phyloP scores from a whole-genome alignment of 306 rosid genomes.

The Prunus kanzakura region DNA sequence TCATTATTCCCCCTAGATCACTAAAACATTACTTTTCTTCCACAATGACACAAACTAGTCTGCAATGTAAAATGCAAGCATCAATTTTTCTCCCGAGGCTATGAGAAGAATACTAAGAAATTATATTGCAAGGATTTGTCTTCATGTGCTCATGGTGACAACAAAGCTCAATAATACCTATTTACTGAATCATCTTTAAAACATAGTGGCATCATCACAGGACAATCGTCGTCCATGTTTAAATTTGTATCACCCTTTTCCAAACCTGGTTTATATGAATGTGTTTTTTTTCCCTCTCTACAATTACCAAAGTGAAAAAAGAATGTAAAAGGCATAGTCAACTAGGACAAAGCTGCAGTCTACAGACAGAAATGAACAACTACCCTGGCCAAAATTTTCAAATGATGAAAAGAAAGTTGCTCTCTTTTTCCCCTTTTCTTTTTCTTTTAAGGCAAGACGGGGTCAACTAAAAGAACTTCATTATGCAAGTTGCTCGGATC shows the following conservation, averaged over 20 bases:
- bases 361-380: constrained; percentile 21
- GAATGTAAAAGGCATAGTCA: constrained; percentile 24
- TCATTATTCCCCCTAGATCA: neutral
- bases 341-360: constrained; percentile 29
- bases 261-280: constrained; percentile 3
- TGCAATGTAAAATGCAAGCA: neutral
- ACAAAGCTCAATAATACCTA: too few relatives aligned
- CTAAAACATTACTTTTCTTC: neutral
- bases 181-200: too few relatives aligned
- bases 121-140: too few relatives aligned
- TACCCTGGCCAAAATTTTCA: constrained; percentile 21
- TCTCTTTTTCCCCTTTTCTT: constrained; percentile 3
- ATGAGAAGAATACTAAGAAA: too few relatives aligned
- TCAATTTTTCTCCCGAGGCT: too few relatives aligned
- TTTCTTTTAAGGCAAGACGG: neutral
- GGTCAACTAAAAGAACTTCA: neutral
- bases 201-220: neutral
- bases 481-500: constrained; percentile 3
- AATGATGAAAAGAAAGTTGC: constrained; percentile 30
- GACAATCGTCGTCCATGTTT: neutral
- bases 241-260: neutral
- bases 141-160: too few relatives aligned
- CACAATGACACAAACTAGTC: neutral
- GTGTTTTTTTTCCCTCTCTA: constrained; percentile 11
- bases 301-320: constrained; percentile 19